Percentiles rank a stretch among this genome's conserved stretches.
Conservation (phyloP, 2,329 filamentous ascomycete species). For the Fusarium humuli region DNA sequence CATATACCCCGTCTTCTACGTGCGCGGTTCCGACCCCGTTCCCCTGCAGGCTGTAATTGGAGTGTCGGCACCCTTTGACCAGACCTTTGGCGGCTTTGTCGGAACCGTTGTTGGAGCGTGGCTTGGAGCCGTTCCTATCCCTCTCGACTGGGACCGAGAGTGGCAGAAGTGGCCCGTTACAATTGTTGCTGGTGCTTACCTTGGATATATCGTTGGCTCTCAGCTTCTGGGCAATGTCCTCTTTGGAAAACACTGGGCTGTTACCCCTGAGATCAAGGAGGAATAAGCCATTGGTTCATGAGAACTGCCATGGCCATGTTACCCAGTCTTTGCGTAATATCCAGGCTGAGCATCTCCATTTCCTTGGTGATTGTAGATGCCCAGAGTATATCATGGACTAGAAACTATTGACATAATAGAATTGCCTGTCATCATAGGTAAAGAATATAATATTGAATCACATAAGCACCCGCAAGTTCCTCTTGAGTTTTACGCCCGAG, state of each 20-base stretch:
- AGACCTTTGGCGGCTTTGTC: slow-evolving; percentile 83
- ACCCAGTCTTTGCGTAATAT: neutral
- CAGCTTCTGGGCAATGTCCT: slow-evolving; percentile 65
- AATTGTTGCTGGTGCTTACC: slow-evolving; percentile 83
- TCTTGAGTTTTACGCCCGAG: neutral
- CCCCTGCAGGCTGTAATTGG: slow-evolving; percentile 79
- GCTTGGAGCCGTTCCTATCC: slow-evolving; percentile 94
- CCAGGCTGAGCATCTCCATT: neutral
- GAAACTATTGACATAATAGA: neutral
- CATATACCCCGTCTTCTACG: slow-evolving; percentile 84
- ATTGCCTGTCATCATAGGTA: neutral
- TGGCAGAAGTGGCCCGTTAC: slow-evolving; percentile 99
- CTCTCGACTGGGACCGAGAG: slow-evolving; percentile 97
- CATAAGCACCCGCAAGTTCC: neutral
- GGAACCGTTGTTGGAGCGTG: slow-evolving; percentile 86
- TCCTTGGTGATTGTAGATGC: neutral
- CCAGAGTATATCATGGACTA: no score
- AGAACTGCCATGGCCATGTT: neutral
- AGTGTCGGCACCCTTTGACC: slow-evolving; percentile 78
- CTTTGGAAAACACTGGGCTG: slow-evolving; percentile 59
- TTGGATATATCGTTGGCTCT: slow-evolving; percentile 80
- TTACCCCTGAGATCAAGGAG: slow-evolving; percentile 41
- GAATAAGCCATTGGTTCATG: slow-evolving; percentile 39
- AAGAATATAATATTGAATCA: slow-evolving; percentile 3
- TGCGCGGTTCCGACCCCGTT: slow-evolving; percentile 78